Evolutionary conservation across 208 protist genomes (phyloP), one percentile per base, ranked within the genome.

Genomic region (Naegleria lovaniensis): DNA sequence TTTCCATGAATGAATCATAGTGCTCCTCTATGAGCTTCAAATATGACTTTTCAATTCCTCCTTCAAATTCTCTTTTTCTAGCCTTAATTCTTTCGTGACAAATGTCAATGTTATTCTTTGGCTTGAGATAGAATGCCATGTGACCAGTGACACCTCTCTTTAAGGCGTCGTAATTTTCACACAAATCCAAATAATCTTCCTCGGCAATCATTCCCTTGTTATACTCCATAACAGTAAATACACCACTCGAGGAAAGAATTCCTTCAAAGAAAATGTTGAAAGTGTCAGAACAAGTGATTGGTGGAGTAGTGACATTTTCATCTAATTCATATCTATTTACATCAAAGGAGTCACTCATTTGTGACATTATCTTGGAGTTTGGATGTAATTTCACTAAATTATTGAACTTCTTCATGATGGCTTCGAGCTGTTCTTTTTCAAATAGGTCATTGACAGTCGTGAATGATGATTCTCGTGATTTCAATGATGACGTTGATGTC

Each of bases 251-350:
- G 29, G 67, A 79, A 79, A 79, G 67, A 13, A 79, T 79, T 25
- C 67, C 67, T 79, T 79, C 67, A 79, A 79, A 79, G 29, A 79
- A 79, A n/a, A 79, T 79, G n/a, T 79, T 79, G n/a, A 36, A 36
- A 36, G 25, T 33, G n/a, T 79, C n/a, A 79, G 9, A 19, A 58
- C 9, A 58, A 58, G 51, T 58, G 15, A 15, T 58, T 58, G 51
- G 15, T 19, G 51, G 51, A 58, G 15, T 5, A 19, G 51, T 19
- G 51, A 58, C 15, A 15, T 5, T 58, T 58, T 58, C 51, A 58
- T 5, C 9, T 58, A 58, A 58, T n/a, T n/a, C n/a, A n/a, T n/a
- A n/a, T n/a, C n/a, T n/a, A n/a, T n/a, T n/a, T n/a, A n/a, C n/a
- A n/a, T n/a, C n/a, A n/a, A n/a, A n/a, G n/a, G n/a, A n/a, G n/a